phyloP scores from a whole-genome alignment of 2,329 filamentous ascomycete genomes.

The Harringtonia aguacate region DNA sequence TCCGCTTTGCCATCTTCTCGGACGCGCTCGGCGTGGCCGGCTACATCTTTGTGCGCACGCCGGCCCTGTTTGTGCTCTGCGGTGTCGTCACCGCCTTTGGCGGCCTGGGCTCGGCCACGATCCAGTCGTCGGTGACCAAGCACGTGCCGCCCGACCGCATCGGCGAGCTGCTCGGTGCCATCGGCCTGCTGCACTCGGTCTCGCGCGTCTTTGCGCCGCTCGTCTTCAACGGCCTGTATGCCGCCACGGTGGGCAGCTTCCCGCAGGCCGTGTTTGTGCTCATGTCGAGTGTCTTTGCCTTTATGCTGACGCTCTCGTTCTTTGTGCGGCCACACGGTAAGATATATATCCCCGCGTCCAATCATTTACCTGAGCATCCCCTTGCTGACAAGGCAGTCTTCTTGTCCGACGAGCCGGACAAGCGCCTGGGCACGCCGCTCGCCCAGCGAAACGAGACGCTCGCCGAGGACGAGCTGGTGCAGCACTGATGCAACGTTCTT shows the following conservation, averaged over 20 bases:
- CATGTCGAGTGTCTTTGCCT: constrained; percentile 53
- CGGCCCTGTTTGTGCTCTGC: constrained; percentile 56
- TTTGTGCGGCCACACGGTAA: constrained; percentile 65
- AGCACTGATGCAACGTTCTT: no score
- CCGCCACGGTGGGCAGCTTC: constrained; percentile 64
- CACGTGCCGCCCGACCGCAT: constrained; percentile 76
- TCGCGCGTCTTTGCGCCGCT: constrained; percentile 70
- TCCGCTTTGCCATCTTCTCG: constrained; percentile 64
- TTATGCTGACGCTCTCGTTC: constrained; percentile 56
- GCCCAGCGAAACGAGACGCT: no score
- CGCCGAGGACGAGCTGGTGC: no score
- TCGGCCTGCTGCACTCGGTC: constrained; percentile 74
- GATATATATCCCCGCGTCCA: constrained; percentile 17
- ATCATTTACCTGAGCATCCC: not conserved
- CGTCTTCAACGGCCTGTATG: constrained; percentile 79
- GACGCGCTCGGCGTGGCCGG: constrained; percentile 68
- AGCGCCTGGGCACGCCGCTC: no score
- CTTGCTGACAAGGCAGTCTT: constrained; percentile 2
- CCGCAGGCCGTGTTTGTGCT: constrained; percentile 78
- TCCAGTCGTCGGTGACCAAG: constrained; percentile 79
- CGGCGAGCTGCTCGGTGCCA: constrained; percentile 80
- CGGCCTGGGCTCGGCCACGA: constrained; percentile 73
- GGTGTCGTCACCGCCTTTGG: constrained; percentile 68
- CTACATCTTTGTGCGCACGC: constrained; percentile 55
- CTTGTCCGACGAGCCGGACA: not conserved